Evolutionary conservation across 257 asterid genomes (phyloP), one percentile per base, ranked within the genome.

Genomic region (Solanum gracilifrons): DNA sequence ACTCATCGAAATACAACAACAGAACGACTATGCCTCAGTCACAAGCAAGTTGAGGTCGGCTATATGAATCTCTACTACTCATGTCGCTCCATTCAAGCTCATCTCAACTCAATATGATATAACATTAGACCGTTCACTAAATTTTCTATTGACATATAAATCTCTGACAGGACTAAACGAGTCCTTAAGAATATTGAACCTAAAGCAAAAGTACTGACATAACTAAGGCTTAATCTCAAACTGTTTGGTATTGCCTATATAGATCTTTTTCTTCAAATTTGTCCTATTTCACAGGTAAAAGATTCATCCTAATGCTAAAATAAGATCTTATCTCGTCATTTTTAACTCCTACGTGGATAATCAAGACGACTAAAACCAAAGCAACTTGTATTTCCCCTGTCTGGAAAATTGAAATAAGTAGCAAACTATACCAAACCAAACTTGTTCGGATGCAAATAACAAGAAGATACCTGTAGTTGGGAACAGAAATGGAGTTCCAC

Each of bases 401-500:
- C 12, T 37, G 21, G 6, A 37, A 36, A 12, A 75, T 23, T 36
- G 83, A 75, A 75, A 36, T 23, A 37, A 75, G 55, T 36, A 23
- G 55, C 21, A 75, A 75, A 9, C 16, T 39, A 9, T 20, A 5
- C 82, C 48, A 73, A 77, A 77, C 64, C 64, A 77, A 43, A 79
- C 85, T 43, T 1, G 7, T 27, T 79, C 39, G 2, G 10, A 79
- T 79, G 85, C 85, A 79, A 79, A 27, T 8, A 43, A 15, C 39
- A 79, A 9, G 39, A 16, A n/a, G 21, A 18, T 82, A 95, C 99
- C 99, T 88, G 99, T 97, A 87, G 99, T 97, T 64, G 99, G 99
- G 87, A 97, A 79, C 90, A 97, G 91, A 85, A 97, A 97, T 20
- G 99, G 97, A 85, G 98, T 97, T 79, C 99, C 99, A 85, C 96